These are phyloP conservation scores for Capsicum rhomboideum DNA, from an alignment of 257 asterid genomes.

Conservation along the genomic window DNA sequence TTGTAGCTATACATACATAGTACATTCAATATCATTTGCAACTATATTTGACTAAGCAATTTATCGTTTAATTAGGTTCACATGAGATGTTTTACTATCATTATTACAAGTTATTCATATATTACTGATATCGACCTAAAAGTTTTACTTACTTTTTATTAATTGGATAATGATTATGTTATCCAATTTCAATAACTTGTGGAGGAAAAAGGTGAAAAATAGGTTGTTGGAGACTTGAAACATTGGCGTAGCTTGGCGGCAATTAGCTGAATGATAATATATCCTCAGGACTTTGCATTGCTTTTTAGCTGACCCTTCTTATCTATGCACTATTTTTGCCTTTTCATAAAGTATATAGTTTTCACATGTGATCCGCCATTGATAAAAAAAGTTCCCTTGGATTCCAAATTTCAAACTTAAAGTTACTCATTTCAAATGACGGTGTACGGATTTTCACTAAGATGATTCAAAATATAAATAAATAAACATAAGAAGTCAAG, in stretches of 20 bases:
- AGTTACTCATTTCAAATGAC: background rate
- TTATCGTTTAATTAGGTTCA: background rate
- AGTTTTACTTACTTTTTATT: background rate
- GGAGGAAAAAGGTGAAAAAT: background rate
- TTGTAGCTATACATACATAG: background rate
- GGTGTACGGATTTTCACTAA: background rate
- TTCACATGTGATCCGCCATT: background rate
- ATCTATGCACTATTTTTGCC: background rate
- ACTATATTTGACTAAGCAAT: background rate
- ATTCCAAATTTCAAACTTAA: background rate
- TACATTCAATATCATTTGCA: background rate
- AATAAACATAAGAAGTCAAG: too few species aligned
- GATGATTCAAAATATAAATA: background rate
- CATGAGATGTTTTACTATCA: background rate
- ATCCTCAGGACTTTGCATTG: background rate
- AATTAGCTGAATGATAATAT: background rate
- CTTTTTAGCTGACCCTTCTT: background rate
- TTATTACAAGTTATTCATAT: background rate
- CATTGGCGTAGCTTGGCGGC: conserved; percentile 1
- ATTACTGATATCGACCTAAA: background rate
- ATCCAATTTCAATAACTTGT: background rate
- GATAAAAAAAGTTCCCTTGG: background rate
- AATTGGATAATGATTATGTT: background rate
- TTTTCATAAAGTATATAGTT: background rate
- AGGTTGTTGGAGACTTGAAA: background rate